Percentiles rank a stretch among this genome's conserved stretches.
phyloP scores from a whole-genome alignment of 2,329 filamentous ascomycete genomes.

The Orbilia oligospora region DNA sequence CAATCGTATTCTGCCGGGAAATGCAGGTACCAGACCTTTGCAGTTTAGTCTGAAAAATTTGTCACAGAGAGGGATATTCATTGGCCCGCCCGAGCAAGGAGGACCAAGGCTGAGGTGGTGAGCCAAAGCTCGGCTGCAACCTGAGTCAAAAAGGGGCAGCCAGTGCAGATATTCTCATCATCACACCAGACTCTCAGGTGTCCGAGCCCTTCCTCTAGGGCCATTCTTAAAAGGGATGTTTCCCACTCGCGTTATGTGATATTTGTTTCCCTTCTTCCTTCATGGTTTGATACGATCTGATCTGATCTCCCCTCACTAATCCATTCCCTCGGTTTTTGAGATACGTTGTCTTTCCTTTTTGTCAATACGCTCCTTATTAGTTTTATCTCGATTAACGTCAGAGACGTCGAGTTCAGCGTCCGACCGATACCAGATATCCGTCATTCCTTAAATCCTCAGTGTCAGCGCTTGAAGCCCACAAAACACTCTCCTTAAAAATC shows the following conservation, averaged over 20 bases:
- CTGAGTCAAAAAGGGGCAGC: slow-evolving; percentile 41
- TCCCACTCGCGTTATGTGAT: slow-evolving; percentile 11
- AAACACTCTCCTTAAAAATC: slow-evolving; percentile 4
- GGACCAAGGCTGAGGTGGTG: slow-evolving; percentile 31
- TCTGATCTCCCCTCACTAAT: slow-evolving; percentile 29
- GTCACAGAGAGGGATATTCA: slow-evolving; percentile 38
- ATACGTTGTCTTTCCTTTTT: slow-evolving; percentile 56
- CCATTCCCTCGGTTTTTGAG: slow-evolving; percentile 52
- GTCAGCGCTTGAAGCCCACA: slow-evolving; percentile 15
- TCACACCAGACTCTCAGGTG: slow-evolving; percentile 28
- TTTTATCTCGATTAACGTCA: slow-evolving; percentile 49
- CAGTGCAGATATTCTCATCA: background rate
- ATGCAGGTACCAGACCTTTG: slow-evolving; percentile 51
- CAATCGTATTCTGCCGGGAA: slow-evolving; percentile 40
- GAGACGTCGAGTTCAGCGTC: slow-evolving; percentile 46
- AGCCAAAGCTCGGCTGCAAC: slow-evolving; percentile 42
- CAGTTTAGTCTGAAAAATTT: slow-evolving; percentile 42
- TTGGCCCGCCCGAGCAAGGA: slow-evolving; percentile 50
- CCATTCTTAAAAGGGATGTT: slow-evolving; percentile 40
- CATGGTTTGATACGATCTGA: slow-evolving; percentile 26
- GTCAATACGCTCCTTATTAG: slow-evolving; percentile 47
- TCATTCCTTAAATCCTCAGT: slow-evolving; percentile 46
- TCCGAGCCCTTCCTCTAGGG: slow-evolving; percentile 8
- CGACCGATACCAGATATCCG: slow-evolving; percentile 51
- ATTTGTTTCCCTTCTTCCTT: slow-evolving; percentile 41